A percentile compares a stretch with the other conserved stretches of the same genome.
Conservation (phyloP, 192 early-diverging fungal species). For the Podila epigama region DNA sequence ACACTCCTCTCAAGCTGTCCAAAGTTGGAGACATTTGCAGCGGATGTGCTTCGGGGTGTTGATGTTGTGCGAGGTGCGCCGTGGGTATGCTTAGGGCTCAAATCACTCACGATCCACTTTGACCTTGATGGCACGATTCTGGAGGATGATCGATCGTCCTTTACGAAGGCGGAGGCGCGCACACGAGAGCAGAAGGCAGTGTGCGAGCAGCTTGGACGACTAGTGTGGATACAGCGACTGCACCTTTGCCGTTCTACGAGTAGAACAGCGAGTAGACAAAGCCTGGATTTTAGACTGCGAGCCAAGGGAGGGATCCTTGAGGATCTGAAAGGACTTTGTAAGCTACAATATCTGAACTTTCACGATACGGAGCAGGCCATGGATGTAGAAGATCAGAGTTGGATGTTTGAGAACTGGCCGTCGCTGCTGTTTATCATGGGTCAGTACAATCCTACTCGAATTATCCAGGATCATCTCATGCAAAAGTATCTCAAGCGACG, state of each 20-base stretch:
- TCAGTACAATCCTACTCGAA: background rate
- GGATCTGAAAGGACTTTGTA: background rate
- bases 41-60: background rate
- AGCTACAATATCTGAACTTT: background rate
- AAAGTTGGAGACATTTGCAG: background rate
- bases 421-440: conserved; percentile 10
- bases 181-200: background rate
- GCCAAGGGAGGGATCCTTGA: conserved; percentile 3
- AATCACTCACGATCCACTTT: background rate
- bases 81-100: conserved; percentile 7
- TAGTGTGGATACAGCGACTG: background rate
- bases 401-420: conserved; percentile 11
- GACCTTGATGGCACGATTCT: background rate
- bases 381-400: conserved; percentile 1
- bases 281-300: conserved; percentile 1
- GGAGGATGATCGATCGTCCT: background rate
- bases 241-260: background rate
- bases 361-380: conserved; percentile 1
- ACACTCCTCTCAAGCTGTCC: conserved; percentile 2
- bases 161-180: background rate
- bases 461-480: background rate
- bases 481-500: background rate
- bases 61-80: conserved; percentile 3
- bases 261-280: background rate
- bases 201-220: background rate